Conservation (phyloP, 306 rosid species). For the Malus sieversii region DNA sequence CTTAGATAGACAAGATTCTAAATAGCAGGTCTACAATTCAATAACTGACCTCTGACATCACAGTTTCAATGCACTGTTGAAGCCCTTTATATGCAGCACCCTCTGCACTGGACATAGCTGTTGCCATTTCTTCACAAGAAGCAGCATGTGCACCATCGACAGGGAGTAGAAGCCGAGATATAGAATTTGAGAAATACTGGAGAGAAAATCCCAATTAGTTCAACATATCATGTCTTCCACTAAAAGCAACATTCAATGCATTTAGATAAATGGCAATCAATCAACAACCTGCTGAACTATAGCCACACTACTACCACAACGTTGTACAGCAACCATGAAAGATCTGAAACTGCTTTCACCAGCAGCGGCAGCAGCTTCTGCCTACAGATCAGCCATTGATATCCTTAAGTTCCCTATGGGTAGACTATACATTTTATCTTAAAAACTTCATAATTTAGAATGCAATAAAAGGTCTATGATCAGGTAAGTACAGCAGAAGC, state of each 20-base stretch:
- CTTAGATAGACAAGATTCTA: not conserved
- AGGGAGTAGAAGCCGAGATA: constrained; percentile 94
- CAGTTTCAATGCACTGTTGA: constrained; percentile 91
- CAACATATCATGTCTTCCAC: not conserved
- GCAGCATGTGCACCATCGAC: constrained; percentile 99
- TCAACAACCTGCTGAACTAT: constrained; percentile 82
- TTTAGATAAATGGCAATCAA: constrained; percentile 14
- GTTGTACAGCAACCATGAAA: constrained; percentile 99
- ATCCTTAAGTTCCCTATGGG: constrained; percentile 4
- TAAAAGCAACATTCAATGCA: not conserved
- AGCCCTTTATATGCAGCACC: constrained; percentile 96
- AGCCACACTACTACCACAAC: constrained; percentile 99
- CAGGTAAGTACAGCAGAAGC: constrained; percentile 75
- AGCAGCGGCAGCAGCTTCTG: constrained; percentile 99
- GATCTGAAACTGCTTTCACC: constrained; percentile 99
- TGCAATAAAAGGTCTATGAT: constrained; percentile 19
- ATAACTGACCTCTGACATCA: constrained; percentile 94
- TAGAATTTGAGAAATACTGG: constrained; percentile 89
- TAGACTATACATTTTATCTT: constrained; percentile 10
- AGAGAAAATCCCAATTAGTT: constrained; percentile 22
- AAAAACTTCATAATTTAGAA: constrained; percentile 12
- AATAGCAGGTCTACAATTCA: not conserved
- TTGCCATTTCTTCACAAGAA: constrained; percentile 98
- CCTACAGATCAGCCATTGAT: constrained; percentile 51
- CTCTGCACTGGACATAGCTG: constrained; percentile 99